phyloP scores from a whole-genome alignment of 2,329 filamentous ascomycete genomes.

The Sporothrix pseudoabietina region DNA sequence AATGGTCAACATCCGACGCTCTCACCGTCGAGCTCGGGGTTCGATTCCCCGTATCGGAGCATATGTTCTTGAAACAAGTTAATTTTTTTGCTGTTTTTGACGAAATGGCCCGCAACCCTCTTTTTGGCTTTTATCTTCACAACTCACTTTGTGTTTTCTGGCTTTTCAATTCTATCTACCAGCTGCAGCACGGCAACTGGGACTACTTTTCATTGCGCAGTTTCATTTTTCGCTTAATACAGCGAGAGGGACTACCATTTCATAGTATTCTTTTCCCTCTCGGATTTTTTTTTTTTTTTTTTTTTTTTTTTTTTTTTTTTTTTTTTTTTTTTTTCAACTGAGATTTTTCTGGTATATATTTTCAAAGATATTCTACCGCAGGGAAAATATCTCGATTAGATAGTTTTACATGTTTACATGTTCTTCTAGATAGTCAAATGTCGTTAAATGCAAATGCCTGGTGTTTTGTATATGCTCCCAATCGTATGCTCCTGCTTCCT shows the following conservation, averaged over 20 bases:
- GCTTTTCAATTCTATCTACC: no score
- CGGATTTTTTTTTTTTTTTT: no score
- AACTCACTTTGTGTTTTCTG: no score
- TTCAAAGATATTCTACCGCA: no score
- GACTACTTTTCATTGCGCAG: no score
- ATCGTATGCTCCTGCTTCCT: background rate
- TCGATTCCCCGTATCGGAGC: conserved; percentile 34
- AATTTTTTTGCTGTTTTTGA: conserved; percentile 3
- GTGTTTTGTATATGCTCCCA: background rate
- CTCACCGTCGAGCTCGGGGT: conserved; percentile 35
- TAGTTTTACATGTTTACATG: background rate
- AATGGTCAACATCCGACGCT: conserved; percentile 34
- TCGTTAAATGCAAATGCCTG: background rate
- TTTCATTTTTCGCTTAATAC: no score
- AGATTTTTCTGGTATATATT: no score
- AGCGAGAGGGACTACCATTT: no score
- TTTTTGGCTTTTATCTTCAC: background rate
- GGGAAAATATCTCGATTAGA: background rate
- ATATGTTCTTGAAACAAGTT: background rate
- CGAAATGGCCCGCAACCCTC: background rate
- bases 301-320: no score
- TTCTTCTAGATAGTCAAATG: background rate
- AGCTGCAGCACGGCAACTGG: no score
- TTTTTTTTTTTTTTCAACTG: no score
- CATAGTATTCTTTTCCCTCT: no score